Evolutionary conservation across 169 alveolate genomes (phyloP), one percentile per base, ranked within the genome.

Genomic region (Cryptosporidium xiaoi): DNA sequence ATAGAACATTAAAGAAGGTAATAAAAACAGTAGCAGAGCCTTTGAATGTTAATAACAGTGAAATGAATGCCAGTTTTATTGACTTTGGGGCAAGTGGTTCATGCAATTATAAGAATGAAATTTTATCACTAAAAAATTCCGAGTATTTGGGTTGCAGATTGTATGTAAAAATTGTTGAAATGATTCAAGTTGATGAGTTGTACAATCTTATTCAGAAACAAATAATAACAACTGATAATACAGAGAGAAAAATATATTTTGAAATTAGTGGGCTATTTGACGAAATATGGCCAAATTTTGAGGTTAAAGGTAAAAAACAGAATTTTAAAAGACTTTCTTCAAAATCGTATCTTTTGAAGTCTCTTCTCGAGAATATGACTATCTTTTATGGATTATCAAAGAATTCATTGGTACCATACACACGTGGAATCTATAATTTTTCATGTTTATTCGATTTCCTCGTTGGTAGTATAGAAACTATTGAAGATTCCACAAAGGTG

Each of bases 161-260:
- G 46, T 77, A 46, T 44, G 64, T 31, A 8, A 55, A 48, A 36
- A 18, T 50, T 8, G 5, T 36, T 15, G 77, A 77, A 36, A 44
- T 77, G 2, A 56, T 77, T 58, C 69, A 62, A 60, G 64, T 77
- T 20, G 87, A 77, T 20, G 87, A 77, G 20, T 64, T 77, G 2
- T 77, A 56, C 34, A 40, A 36, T 46, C 62, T 77, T 13, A 24
- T 77, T 24, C 71, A 60, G 12, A 56, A 62, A 46, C 87, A 77
- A 24, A 58, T 62, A 27, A 40, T 77, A 10, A 62, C 7, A 40
- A 20, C 64, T 10, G 87, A 77, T 16, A 77, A 77, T 24, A 44
- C 51, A 13, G 87, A 77, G 10, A 77, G 71, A 62, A 77, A 62
- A 60, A 62, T 77, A 60, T 77, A 60, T 40, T 60, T 56, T 36